Evolutionary conservation across 2,329 filamentous ascomycete species (phyloP).

Genomic region (Metarhizium guizhouense): DNA sequence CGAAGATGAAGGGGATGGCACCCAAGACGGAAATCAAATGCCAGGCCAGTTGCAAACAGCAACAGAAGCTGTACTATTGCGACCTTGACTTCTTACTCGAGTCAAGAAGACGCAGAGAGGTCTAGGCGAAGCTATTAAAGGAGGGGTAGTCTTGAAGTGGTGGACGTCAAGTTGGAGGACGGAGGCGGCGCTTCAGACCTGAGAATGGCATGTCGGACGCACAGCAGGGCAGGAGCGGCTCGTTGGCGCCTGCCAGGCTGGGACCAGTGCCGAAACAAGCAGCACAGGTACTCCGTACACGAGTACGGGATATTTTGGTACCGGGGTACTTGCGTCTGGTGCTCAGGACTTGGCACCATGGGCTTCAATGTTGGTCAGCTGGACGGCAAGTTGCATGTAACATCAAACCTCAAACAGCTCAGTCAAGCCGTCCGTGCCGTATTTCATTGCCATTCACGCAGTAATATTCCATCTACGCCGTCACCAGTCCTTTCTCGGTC

Average conservation of each 20-base stretch:
- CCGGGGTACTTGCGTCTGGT: not conserved
- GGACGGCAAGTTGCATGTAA: not conserved
- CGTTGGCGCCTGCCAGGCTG: not conserved
- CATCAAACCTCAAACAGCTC: not conserved
- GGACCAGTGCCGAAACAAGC: not conserved
- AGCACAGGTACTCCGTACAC: not conserved
- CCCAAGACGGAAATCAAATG: not conserved
- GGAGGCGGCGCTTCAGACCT: too few relatives aligned
- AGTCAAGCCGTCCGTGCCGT: not conserved
- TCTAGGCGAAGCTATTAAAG: not conserved
- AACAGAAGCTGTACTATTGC: not conserved
- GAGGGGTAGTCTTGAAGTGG: not conserved
- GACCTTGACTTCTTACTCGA: too few relatives aligned
- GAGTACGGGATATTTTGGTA: not conserved
- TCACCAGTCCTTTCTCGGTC: not conserved
- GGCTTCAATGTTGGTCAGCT: too few relatives aligned
- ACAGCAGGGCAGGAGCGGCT: not conserved
- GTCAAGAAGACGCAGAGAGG: too few relatives aligned
- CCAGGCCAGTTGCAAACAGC: not conserved
- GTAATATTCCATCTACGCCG: not conserved
- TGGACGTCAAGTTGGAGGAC: too few relatives aligned
- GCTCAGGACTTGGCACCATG: too few relatives aligned
- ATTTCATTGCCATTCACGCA: not conserved
- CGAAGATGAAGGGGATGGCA: not conserved
- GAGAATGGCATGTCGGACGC: too few relatives aligned